These are phyloP conservation scores for Tolypocladium tropicale DNA, from an alignment of 2,329 filamentous ascomycete genomes.

Conservation along the genomic window DNA sequence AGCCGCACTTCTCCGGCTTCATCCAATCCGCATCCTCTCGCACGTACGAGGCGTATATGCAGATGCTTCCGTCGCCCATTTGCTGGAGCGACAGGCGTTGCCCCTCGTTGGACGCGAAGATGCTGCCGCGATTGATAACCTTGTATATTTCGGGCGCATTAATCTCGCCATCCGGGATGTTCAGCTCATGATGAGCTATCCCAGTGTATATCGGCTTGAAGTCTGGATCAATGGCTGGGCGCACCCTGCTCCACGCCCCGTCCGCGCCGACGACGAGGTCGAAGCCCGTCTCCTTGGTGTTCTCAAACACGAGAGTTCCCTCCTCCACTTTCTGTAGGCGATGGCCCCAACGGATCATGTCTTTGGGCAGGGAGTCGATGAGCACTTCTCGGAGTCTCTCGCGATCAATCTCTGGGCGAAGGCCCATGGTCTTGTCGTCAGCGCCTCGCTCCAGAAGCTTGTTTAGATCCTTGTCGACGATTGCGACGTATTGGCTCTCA, in stretches of 20 bases:
- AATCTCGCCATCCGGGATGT: conserved; percentile 27
- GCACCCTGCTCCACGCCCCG: conserved; percentile 26
- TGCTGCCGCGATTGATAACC: conserved; percentile 34
- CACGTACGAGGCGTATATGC: conserved; percentile 25
- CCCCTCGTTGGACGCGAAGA: conserved; percentile 33
- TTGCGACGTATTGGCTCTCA: conserved; percentile 38
- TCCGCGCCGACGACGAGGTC: conserved; percentile 27
- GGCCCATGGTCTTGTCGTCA: conserved; percentile 11
- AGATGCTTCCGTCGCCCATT: conserved; percentile 37
- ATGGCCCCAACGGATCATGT: conserved; percentile 34
- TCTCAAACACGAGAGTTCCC: conserved; percentile 26
- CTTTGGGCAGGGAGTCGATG: conserved; percentile 31
- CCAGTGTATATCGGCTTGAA: conserved; percentile 34
- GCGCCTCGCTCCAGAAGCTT: conserved; percentile 18
- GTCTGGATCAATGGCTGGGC: conserved; percentile 19
- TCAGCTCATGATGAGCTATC: conserved; percentile 31
- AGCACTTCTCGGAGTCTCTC: conserved; percentile 31
- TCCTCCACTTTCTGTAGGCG: conserved; percentile 28
- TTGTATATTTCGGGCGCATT: conserved; percentile 31
- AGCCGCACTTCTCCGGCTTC: conserved; percentile 27
- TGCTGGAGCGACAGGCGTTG: conserved; percentile 27
- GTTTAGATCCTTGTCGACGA: conserved; percentile 31
- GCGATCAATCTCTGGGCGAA: conserved; percentile 45
- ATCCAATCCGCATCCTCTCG: conserved; percentile 28
- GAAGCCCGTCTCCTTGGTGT: conserved; percentile 24